Conservation (phyloP, 495 filamentous ascomycete genomes). For the Lasiosphaeria ovina region DNA sequence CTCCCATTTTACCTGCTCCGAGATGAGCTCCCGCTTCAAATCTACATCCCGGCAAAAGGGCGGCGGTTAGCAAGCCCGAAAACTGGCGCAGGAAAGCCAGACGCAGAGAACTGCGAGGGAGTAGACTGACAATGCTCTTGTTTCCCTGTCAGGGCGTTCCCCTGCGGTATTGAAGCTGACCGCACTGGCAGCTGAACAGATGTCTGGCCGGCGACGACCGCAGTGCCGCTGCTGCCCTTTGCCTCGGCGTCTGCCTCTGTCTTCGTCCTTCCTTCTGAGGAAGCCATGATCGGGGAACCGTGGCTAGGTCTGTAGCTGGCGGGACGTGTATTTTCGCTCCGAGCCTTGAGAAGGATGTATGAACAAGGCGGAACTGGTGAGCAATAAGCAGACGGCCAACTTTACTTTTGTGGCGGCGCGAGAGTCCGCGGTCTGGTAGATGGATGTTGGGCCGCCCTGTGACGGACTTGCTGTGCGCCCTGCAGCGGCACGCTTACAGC, state of each 20-base stretch:
- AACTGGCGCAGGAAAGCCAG: constrained; percentile 18
- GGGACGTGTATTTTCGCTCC: background rate
- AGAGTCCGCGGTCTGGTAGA: too few species aligned
- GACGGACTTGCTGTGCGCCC: too few species aligned
- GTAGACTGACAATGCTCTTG: constrained; percentile 86
- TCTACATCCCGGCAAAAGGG: constrained; percentile 51
- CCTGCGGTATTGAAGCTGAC: constrained; percentile 8
- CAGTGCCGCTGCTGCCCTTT: background rate
- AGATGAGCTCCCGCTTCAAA: constrained; percentile 91
- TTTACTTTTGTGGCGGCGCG: too few species aligned
- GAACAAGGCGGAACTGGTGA: too few species aligned
- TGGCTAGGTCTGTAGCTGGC: background rate
- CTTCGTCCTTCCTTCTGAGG: constrained; percentile 1
- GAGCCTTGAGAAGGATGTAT: background rate
- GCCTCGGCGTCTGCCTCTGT: constrained; percentile 4
- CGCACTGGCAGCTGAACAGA: constrained; percentile 19
- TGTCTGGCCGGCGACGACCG: constrained; percentile 13
- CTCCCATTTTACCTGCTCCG: constrained; percentile 83
- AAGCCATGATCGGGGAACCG: background rate
- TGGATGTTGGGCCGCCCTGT: too few species aligned
- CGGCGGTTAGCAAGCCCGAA: constrained; percentile 19
- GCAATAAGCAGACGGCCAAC: too few species aligned
- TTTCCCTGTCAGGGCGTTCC: constrained; percentile 70
- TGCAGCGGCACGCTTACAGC: too few species aligned
- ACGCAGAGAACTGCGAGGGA: background rate